Conservation (phyloP, 441 rosid species). For the Mallotus japonicus region DNA sequence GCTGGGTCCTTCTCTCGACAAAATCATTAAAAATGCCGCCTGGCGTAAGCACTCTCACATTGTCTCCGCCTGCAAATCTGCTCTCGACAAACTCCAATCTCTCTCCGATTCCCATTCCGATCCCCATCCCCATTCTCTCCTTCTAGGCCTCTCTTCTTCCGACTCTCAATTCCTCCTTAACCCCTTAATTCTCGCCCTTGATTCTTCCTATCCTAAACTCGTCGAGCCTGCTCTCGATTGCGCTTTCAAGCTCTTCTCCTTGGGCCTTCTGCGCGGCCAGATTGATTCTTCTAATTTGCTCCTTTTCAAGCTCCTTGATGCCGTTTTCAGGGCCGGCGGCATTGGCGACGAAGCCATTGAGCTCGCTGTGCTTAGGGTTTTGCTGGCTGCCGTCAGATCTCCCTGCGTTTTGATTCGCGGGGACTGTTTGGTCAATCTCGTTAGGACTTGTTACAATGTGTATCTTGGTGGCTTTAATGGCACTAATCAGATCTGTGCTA, state of each 20-base stretch:
- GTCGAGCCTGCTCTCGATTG: slow-evolving; percentile 87
- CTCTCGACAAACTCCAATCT: slow-evolving; percentile 71
- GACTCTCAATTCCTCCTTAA: slow-evolving; percentile 59
- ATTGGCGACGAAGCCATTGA: slow-evolving; percentile 74
- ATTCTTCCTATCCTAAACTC: slow-evolving; percentile 63
- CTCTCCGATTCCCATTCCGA: slow-evolving; percentile 40
- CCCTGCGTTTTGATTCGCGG: slow-evolving; percentile 72
- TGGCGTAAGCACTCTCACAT: slow-evolving; percentile 92
- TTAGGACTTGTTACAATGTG: slow-evolving; percentile 86
- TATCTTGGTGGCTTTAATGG: slow-evolving; percentile 79
- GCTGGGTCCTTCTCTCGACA: slow-evolving; percentile 73
- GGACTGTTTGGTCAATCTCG: slow-evolving; percentile 68
- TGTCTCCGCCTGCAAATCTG: slow-evolving; percentile 80
- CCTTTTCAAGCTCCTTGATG: slow-evolving; percentile 45
- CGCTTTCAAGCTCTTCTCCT: slow-evolving; percentile 66
- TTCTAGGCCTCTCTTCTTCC: slow-evolving; percentile 55
- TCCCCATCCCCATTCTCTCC: slow-evolving; percentile 41
- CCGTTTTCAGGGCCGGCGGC: slow-evolving; percentile 55
- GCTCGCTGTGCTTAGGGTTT: slow-evolving; percentile 69
- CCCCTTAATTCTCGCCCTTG: slow-evolving; percentile 70
- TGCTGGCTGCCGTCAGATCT: slow-evolving; percentile 74
- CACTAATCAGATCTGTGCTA: slow-evolving; percentile 94
- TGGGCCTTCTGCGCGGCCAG: slow-evolving; percentile 63
- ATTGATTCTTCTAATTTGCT: slow-evolving; percentile 33
- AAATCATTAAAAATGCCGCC: slow-evolving; percentile 89